Conservation (phyloP, 495 filamentous ascomycete species). For the Parachaetomium inaequale region DNA sequence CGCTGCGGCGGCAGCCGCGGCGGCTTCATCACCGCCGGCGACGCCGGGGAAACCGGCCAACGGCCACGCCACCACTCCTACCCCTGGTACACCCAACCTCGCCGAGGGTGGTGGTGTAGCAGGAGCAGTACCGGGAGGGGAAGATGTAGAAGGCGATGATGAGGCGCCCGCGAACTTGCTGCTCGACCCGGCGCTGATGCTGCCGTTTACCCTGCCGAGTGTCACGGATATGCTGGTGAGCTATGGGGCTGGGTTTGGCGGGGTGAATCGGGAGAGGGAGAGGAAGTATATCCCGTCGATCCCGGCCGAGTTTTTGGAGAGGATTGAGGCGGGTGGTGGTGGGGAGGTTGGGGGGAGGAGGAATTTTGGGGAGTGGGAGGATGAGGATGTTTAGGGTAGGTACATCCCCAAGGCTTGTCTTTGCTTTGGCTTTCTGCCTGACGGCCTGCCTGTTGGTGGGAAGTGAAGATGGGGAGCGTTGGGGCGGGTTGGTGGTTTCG, state of each 20-base stretch:
- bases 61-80: not conserved
- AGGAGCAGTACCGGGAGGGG: not conserved
- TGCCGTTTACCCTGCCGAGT: conserved; percentile 90
- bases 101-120: not conserved
- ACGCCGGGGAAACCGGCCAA: conserved; percentile 22
- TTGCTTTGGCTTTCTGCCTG: not conserved
- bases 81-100: not conserved
- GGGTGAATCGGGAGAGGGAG: conserved; percentile 84
- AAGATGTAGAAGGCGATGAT: conserved; percentile 49
- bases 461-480: no score
- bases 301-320: conserved; percentile 86
- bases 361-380: conserved; percentile 49
- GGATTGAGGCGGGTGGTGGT: conserved; percentile 62
- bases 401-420: no score
- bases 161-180: conserved; percentile 67
- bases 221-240: conserved; percentile 96
- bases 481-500: not conserved
- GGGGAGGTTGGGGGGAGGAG: conserved; percentile 27
- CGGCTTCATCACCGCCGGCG: conserved; percentile 32
- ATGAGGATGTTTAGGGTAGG: conserved; percentile 16
- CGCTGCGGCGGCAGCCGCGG: conserved; percentile 17
- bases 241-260: conserved; percentile 92
- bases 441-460: no score
- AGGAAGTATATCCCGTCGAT: conserved; percentile 96
- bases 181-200: conserved; percentile 83